Percentiles rank a stretch among this genome's conserved stretches.
phyloP scores from a whole-genome alignment of 1,284 basidiomycete species.

The Ganoderma leucocontextum region DNA sequence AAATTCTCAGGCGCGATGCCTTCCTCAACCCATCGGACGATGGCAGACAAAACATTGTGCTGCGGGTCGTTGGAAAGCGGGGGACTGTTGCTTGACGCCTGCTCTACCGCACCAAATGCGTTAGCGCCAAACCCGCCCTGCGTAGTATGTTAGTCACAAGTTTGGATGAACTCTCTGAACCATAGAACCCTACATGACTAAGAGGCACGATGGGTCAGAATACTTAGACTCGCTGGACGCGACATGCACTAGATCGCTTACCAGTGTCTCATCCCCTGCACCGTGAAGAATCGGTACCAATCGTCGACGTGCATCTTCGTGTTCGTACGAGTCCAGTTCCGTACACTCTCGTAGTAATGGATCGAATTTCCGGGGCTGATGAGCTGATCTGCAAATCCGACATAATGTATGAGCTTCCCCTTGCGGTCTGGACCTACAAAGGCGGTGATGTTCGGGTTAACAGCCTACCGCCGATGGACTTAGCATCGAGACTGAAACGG shows the following conservation, averaged over 20 bases:
- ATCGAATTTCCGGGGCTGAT: conserved; percentile 47
- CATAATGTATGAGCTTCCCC: conserved; percentile 45
- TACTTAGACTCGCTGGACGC: too few species aligned
- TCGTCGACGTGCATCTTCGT: conserved; percentile 40
- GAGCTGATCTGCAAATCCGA: conserved; percentile 43
- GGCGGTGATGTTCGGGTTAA: conserved; percentile 38
- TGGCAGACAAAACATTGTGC: conserved; percentile 48
- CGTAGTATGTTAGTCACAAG: conserved; percentile 15
- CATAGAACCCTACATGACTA: conserved; percentile 22
- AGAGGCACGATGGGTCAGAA: neutral
- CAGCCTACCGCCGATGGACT: conserved; percentile 25
- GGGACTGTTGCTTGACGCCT: conserved; percentile 35
- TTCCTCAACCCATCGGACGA: conserved; percentile 52
- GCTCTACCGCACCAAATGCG: conserved; percentile 36
- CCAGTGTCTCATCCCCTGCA: conserved; percentile 54
- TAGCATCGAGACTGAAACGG: neutral
- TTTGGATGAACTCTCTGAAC: too few species aligned
- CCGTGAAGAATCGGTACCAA: conserved; percentile 51
- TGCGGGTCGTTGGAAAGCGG: conserved; percentile 37
- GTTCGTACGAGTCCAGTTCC: conserved; percentile 36
- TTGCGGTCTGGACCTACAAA: conserved; percentile 40
- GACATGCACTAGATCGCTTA: conserved; percentile 25
- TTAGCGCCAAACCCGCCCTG: conserved; percentile 37
- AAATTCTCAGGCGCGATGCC: conserved; percentile 45
- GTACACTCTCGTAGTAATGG: conserved; percentile 46